Conservation (phyloP, 1,139 yeast genomes). For the Hemisphaericaspora xylofermentans region DNA sequence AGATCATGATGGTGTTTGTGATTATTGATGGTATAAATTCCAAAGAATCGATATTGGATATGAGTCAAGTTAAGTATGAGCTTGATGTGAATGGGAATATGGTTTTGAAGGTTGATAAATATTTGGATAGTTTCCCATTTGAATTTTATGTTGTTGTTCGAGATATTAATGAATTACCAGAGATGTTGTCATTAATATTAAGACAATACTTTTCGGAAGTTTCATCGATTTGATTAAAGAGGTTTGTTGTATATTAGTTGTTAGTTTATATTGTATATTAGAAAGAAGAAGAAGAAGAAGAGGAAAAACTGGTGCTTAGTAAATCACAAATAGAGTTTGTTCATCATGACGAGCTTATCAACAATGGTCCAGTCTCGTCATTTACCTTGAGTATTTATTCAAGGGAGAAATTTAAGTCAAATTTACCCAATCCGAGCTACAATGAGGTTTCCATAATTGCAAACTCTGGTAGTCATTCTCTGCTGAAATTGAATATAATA, state of each 20-base stretch:
- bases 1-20: conserved; percentile 93
- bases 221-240: conserved; percentile 19
- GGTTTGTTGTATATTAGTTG: conserved; percentile 9
- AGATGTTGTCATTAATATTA: conserved; percentile 82
- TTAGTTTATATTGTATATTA: conserved; percentile 12
- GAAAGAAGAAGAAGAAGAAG: conserved; percentile 36
- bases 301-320: conserved; percentile 26
- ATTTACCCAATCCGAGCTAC: conserved; percentile 65
- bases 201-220: conserved; percentile 88
- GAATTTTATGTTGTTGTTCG: conserved; percentile 94
- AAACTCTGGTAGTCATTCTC: conserved; percentile 62
- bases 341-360: conserved; percentile 54
- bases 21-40: conserved; percentile 86
- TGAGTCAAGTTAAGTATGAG: conserved; percentile 85
- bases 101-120: conserved; percentile 75
- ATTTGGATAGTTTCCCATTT: conserved; percentile 92
- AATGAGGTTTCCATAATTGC: conserved; percentile 67
- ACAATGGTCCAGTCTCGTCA: conserved; percentile 75
- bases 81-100: conserved; percentile 68
- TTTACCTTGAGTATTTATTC: conserved; percentile 66
- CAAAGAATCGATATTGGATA: conserved; percentile 85
- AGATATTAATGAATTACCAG: conserved; percentile 85
- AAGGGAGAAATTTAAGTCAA: conserved; percentile 53
- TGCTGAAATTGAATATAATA: conserved; percentile 58
- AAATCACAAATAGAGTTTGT: conserved; percentile 38